Evolutionary conservation across 2,329 filamentous ascomycete genomes (phyloP).

Genomic region (Claviceps africana): DNA sequence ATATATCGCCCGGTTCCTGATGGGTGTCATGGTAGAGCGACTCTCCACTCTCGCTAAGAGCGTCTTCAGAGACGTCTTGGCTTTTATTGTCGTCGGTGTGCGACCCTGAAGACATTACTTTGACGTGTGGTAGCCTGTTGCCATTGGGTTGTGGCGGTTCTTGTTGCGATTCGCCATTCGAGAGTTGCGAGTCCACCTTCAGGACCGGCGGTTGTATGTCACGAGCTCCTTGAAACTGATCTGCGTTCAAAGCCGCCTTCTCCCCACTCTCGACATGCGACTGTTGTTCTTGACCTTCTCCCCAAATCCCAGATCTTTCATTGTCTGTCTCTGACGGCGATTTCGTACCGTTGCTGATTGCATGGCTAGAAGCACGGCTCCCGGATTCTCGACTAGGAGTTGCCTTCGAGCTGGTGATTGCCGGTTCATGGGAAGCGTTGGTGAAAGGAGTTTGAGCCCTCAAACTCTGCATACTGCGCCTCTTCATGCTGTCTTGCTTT

Average conservation of each 20-base stretch:
- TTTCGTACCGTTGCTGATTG: not conserved
- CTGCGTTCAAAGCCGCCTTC: not conserved
- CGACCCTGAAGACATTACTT: slow-evolving; percentile 1
- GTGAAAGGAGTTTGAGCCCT: slow-evolving; percentile 69
- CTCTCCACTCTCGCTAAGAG: slow-evolving; percentile 49
- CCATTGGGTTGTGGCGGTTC: not conserved
- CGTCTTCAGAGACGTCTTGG: slow-evolving; percentile 6
- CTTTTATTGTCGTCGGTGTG: slow-evolving; percentile 9
- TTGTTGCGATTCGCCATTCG: not conserved
- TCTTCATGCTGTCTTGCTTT: slow-evolving; percentile 62
- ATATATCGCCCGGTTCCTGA: slow-evolving; percentile 39
- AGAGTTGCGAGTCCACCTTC: not conserved
- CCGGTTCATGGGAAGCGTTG: slow-evolving; percentile 35
- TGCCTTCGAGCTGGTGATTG: slow-evolving; percentile 8
- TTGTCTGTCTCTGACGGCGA: not conserved
- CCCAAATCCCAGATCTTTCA: not conserved
- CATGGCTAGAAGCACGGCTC: not conserved
- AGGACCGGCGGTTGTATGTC: not conserved
- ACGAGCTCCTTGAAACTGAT: slow-evolving; percentile 1
- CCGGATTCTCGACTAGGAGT: slow-evolving; percentile 8
- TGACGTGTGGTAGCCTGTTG: not conserved
- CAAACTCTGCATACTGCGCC: slow-evolving; percentile 62
- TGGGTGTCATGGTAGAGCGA: slow-evolving; percentile 49
- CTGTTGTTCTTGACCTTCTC: not conserved
- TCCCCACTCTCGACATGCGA: slow-evolving; percentile 5